Evolutionary conservation across 306 rosid genomes (phyloP), one percentile per base, ranked within the genome.

Genomic region (Ormosia emarginata): DNA sequence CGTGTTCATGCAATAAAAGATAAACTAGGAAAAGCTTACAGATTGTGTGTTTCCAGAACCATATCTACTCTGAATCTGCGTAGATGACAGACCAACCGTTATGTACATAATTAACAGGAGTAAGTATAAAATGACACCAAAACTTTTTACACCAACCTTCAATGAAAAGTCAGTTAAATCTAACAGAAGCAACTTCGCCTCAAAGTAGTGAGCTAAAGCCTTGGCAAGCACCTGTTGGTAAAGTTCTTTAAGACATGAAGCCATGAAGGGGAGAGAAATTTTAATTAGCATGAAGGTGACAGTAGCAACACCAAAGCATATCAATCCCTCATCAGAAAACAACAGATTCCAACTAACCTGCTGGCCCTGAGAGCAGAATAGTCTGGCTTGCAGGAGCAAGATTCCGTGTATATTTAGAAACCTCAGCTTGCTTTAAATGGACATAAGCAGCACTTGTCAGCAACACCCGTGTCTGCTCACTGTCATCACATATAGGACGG

Each of bases 371-470:
- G 61, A 93, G 99, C 78, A 93, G 71, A 82, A 95, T 93, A 63
- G 97, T 92, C 63, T 94, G 89, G 77, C 98, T 95, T n/a, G 96
- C 98, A 9, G 99, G 99, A 79, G 97, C 88, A 61, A 95, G 98
- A 78, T 93, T 95, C 62, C 98, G 88, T 0, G 94, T 90, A 77
- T 85, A 76, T 85, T 64, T 93, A 0, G 92, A 95, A 86, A 92
- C 89, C 67, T 95, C 99, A 1, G 90, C 91, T 52, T 91, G 88
- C 86, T 90, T 95, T 71, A 95, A 88, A 86, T 95, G 98, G 15
- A 95, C 97, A 73, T 93, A 95, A 5, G 94, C 99, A 57, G 97
- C 98, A 84, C 97, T 95, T 68, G 93, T 93, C 55, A 95, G 88
- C 88, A 89, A 57, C 8, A 85, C 93, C 77, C 96, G 81, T 13